Evolutionary conservation across 2,329 filamentous ascomycete species (phyloP), one percentile per base, ranked within the genome.

Genomic region (Xylariaceae sp.): DNA sequence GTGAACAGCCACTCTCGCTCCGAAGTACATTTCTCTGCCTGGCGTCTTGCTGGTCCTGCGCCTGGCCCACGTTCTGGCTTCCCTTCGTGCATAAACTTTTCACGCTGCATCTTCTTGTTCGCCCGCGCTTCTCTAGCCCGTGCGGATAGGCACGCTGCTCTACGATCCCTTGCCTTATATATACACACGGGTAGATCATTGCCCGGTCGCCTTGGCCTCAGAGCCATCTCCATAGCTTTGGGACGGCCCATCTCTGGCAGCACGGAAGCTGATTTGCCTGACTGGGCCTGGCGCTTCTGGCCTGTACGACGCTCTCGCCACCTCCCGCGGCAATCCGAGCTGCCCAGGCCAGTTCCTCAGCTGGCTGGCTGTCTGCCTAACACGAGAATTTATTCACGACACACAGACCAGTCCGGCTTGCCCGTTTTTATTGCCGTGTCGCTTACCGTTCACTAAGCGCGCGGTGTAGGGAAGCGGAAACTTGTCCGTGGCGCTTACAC

Each of bases 361-460:
- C 51, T 59, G 51, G 58, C 56, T 55, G 48, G 58, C 56, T 55
- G 48, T 56, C 9, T 61, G 55, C 57, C 56, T 59, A 55, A 45
- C 57, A 57, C 59, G 54, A 56, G 55, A 58, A 55, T 54, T 18
- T 18, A 18, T 18, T 55, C 49, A 35, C 23, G 23, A 39, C 45
- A 51, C 37, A 56, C 44, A 52, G 34, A 45, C 57, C 59, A 52
- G 55, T 63, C 62, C 53, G 56, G 58, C 55, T 61, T 45, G 59
- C 61, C 57, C 59, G 60, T 61, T 8, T 55, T 64, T 18, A 30
- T 60, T 56, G 51, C 37, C 11, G 60, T 48, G 57, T 57, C 61
- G 63, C 62, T 60, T 60, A 59, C 45, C 59, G 52, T 50, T 51
- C 11, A 55, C 52, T 65, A 67, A 64, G 63, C 66, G 67, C 66